A percentile compares a stretch with the other conserved stretches of the same genome.
These are phyloP conservation scores for Fusarium humuli DNA, from an alignment of 2,329 filamentous ascomycete species.

Conservation along the genomic window DNA sequence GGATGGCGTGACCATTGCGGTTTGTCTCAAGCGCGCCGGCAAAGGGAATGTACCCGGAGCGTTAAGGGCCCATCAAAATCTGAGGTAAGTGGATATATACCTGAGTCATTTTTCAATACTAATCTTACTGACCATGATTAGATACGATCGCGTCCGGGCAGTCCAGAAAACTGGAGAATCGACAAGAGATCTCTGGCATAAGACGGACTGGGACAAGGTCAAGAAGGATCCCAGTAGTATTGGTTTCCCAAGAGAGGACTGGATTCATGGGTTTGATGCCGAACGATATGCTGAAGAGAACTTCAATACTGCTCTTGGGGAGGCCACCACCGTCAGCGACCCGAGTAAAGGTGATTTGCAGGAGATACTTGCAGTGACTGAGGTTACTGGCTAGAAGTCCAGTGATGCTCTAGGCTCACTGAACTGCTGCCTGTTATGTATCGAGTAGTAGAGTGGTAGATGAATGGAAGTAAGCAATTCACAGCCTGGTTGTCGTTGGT, in stretches of 20 bases:
- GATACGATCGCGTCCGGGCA: slow-evolving; percentile 37
- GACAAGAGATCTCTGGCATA: slow-evolving; percentile 41
- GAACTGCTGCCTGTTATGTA: accelerated
- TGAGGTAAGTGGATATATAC: slow-evolving; percentile 8
- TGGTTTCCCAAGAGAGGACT: slow-evolving; percentile 34
- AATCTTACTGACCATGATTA: neutral
- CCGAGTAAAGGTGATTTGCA: neutral
- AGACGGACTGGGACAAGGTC: slow-evolving; percentile 37
- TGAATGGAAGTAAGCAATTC: no score
- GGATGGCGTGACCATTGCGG: slow-evolving; percentile 27
- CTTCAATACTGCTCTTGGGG: slow-evolving; percentile 17
- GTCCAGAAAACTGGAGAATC: slow-evolving; percentile 41
- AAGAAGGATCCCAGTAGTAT: slow-evolving; percentile 31
- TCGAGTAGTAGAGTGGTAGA: accelerated
- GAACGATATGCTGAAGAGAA: slow-evolving; percentile 36
- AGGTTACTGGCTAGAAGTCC: neutral
- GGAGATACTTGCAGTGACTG: neutral
- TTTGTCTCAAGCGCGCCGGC: slow-evolving; percentile 19
- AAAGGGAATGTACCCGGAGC: slow-evolving; percentile 29
- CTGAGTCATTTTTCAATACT: accelerated
- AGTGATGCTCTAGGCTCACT: no score
- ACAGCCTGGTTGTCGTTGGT: no score
- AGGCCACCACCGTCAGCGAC: neutral
- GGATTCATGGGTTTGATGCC: slow-evolving; percentile 41
- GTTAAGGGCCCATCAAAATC: slow-evolving; percentile 24